Evolutionary conservation across 805 yeast species (phyloP).

Genomic region (Vanderwaltozyma verrucispora): DNA sequence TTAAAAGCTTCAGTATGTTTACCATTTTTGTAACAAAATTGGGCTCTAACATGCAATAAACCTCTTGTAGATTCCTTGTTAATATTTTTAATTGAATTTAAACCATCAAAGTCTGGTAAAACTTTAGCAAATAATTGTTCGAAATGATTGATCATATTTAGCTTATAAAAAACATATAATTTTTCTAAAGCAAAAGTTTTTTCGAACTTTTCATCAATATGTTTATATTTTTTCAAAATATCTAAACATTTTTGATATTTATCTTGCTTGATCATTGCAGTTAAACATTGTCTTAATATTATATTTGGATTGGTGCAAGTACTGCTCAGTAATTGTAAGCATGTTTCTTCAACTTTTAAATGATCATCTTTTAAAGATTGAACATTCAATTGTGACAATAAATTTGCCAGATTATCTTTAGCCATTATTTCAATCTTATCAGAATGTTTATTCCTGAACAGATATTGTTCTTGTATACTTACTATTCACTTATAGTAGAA

Average conservation of each 20-base stretch:
- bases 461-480: too few species aligned
- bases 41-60: conserved; percentile 41
- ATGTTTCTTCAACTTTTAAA: conserved; percentile 19
- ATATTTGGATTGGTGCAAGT: conserved; percentile 14
- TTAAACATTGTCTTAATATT: conserved; percentile 37
- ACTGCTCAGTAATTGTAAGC: conserved; percentile 15
- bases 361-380: conserved; percentile 23
- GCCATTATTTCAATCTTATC: too few species aligned
- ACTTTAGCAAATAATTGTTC: conserved; percentile 13
- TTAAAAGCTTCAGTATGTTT: conserved; percentile 38
- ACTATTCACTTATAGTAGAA: too few species aligned
- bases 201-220: conserved; percentile 28
- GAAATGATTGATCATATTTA: conserved; percentile 30
- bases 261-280: conserved; percentile 56
- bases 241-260: conserved; percentile 40
- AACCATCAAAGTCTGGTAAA: conserved; percentile 6
- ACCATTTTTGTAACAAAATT: conserved; percentile 43
- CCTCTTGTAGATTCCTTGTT: conserved; percentile 27
- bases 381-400: conserved; percentile 22
- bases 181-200: conserved; percentile 39
- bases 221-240: conserved; percentile 21
- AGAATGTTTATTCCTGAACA: too few species aligned
- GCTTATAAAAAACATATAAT: conserved; percentile 54
- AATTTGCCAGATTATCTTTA: conserved; percentile 14
- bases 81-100: conserved; percentile 1